A percentile compares a stretch with the other conserved stretches of the same genome.
Evolutionary conservation across 1,284 basidiomycete species (phyloP).

Genomic region (Gomphus bonarii): DNA sequence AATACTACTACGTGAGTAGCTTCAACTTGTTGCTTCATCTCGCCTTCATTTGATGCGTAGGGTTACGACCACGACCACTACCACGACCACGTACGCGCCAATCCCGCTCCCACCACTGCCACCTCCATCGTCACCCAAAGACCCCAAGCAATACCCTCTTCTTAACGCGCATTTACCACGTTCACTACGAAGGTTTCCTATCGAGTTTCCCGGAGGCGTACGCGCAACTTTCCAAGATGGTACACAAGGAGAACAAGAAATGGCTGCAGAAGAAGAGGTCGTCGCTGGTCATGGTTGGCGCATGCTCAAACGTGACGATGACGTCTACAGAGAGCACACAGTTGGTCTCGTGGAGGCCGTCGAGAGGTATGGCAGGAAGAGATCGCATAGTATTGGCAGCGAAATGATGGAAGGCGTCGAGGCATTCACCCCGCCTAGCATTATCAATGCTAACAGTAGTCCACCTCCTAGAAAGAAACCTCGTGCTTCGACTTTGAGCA

Average conservation of each 20-base stretch:
- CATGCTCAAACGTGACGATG: conserved; percentile 57
- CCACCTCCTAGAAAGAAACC: conserved; percentile 71
- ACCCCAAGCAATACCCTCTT: conserved; percentile 67
- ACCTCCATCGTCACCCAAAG: conserved; percentile 57
- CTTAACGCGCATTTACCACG: conserved; percentile 58
- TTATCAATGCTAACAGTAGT: conserved; percentile 34
- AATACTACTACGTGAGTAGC: conserved; percentile 33
- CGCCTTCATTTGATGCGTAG: conserved; percentile 27
- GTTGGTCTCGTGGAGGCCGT: conserved; percentile 67
- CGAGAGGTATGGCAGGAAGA: conserved; percentile 71
- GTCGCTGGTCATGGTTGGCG: conserved; percentile 63
- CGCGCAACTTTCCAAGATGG: conserved; percentile 63
- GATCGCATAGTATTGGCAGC: conserved; percentile 42
- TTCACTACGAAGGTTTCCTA: conserved; percentile 60
- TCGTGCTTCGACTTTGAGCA: conserved; percentile 46
- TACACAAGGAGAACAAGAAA: conserved; percentile 51
- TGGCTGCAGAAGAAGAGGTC: conserved; percentile 59
- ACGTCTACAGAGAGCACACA: conserved; percentile 34
- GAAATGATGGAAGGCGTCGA: conserved; percentile 74
- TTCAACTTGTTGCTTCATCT: neutral
- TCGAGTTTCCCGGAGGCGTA: conserved; percentile 68
- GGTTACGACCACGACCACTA: conserved; percentile 77
- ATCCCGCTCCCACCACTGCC: conserved; percentile 65
- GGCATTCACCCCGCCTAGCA: conserved; percentile 21
- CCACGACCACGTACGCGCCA: conserved; percentile 74